Percentiles rank a stretch among this genome's conserved stretches.
These are phyloP conservation scores for Pestalotiopsis fici DNA, from an alignment of 2,329 filamentous ascomycete species.

Conservation along the genomic window DNA sequence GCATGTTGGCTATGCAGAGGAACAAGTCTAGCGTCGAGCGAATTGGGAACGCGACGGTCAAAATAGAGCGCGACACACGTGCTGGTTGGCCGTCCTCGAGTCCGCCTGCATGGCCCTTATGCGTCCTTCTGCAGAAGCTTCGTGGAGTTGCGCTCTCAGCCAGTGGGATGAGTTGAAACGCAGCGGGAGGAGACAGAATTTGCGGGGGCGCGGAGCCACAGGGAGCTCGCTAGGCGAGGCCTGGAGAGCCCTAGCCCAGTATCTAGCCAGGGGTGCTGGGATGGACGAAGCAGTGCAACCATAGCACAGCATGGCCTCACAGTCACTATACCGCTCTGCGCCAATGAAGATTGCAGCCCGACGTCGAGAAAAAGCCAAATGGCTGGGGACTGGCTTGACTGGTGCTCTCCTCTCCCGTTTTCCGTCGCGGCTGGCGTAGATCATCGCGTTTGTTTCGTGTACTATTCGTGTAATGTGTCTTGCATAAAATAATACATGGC, in stretches of 20 bases:
- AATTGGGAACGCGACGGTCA: slow-evolving; percentile 28
- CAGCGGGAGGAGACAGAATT: slow-evolving; percentile 22
- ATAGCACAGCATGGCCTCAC: neutral
- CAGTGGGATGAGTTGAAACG: slow-evolving; percentile 28
- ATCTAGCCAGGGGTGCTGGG: neutral
- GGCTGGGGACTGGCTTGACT: slow-evolving; percentile 20
- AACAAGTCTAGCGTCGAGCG: slow-evolving; percentile 18
- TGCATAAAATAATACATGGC: neutral
- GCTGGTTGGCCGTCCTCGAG: slow-evolving; percentile 28
- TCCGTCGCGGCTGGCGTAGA: slow-evolving; percentile 6
- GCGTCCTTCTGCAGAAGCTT: slow-evolving; percentile 25
- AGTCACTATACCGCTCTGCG: neutral
- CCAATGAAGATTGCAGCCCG: slow-evolving; percentile 24
- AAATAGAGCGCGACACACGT: slow-evolving; percentile 27
- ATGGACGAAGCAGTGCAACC: too few relatives aligned
- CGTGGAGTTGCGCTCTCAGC: slow-evolving; percentile 22
- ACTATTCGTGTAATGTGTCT: slow-evolving; percentile 5
- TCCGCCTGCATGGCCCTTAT: slow-evolving; percentile 22
- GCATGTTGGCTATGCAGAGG: slow-evolving; percentile 26
- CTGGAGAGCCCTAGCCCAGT: neutral
- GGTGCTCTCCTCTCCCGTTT: neutral
- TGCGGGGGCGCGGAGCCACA: slow-evolving; percentile 20
- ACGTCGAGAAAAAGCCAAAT: slow-evolving; percentile 14
- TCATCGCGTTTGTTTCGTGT: slow-evolving; percentile 15
- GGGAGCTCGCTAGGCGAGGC: slow-evolving; percentile 9